A percentile compares a stretch with the other conserved stretches of the same genome.
Conservation (phyloP, 2,329 filamentous ascomycete genomes). For the Xylariaceae sp. region DNA sequence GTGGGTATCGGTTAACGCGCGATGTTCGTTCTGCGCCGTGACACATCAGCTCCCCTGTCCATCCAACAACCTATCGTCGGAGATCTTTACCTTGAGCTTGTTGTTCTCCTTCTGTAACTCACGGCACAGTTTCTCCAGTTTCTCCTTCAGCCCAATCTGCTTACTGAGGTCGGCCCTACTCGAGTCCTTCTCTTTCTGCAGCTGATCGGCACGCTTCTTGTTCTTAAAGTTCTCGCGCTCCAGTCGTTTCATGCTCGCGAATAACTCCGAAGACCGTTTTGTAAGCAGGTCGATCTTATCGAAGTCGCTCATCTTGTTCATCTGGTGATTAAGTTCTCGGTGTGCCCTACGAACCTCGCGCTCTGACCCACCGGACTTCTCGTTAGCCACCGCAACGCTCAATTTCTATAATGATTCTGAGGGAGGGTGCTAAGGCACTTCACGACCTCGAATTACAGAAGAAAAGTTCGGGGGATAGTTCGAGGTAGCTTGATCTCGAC, state of each 20-base stretch:
- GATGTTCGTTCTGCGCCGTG: slow-evolving; percentile 73
- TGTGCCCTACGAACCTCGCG: slow-evolving; percentile 63
- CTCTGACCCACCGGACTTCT: slow-evolving; percentile 19
- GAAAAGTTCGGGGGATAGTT: too few relatives aligned
- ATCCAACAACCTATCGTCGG: not conserved
- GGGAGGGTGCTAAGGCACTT: too few relatives aligned
- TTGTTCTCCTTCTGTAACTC: slow-evolving; percentile 97
- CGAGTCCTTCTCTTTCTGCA: slow-evolving; percentile 96
- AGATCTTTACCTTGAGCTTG: slow-evolving; percentile 76
- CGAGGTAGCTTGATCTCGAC: too few relatives aligned
- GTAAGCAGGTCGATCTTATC: slow-evolving; percentile 88
- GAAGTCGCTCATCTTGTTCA: slow-evolving; percentile 88
- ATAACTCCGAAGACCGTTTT: slow-evolving; percentile 84
- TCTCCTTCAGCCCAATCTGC: slow-evolving; percentile 87
- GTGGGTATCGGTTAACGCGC: slow-evolving; percentile 81
- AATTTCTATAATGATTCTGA: too few relatives aligned
- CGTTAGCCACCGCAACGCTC: too few relatives aligned
- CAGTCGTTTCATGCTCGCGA: slow-evolving; percentile 91
- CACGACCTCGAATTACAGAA: too few relatives aligned
- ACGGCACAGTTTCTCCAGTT: slow-evolving; percentile 90
- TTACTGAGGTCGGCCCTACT: slow-evolving; percentile 85
- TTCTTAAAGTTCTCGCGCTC: slow-evolving; percentile 94
- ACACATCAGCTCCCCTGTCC: slow-evolving; percentile 1
- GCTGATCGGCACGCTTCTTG: slow-evolving; percentile 87
- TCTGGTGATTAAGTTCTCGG: slow-evolving; percentile 80